Base-by-base conservation (phyloP, 257 asterid species). In the Leonotis leonurus region DNA sequence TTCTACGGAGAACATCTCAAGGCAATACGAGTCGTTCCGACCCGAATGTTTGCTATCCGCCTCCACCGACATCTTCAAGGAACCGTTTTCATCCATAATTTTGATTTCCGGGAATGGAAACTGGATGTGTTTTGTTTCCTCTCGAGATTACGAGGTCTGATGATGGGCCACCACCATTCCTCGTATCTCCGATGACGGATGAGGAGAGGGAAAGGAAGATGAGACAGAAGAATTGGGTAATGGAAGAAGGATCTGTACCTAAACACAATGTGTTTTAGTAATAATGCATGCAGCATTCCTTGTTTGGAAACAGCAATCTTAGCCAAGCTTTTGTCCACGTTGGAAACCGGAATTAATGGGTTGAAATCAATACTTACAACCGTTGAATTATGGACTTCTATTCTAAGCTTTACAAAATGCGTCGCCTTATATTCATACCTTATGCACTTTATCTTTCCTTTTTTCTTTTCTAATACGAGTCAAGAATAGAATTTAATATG, bases 31-130 rank as follows among this genome's bases (percentile, higher is more conserved):
- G 61, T 64, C 75, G 12, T 55, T 10, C 51, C 74, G 3, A 60
- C 64, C n/a, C 14, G 65, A 6, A 3, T 29, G 35, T 17, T 3
- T 6, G 52, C 43, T 9, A 2, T 4, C 35, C n/a, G 64, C 67
- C 70, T 75, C 81, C 57, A 66, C 62, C 57, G 48, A 57, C 43
- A 79, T 73, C 77, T 59, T 79, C 63, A 76, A 79, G 41, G 85
- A 73, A 53, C 73, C 77, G 37, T 69, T 54, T 40, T 64, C 46
- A 27, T 35, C 73, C 60, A 13, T 49, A 11, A 8, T n/a, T 22
- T 13, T 4, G 59, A 67, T 51, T 3, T 20, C 48, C 24, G 53
- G 64, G 64, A 14, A 22, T 30, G 45, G 55, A 54, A 52, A 30
- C 5, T 7, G 58, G 40, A 21, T 4, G 54, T 26, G 20, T 35